Evolutionary conservation across 2,329 filamentous ascomycete genomes (phyloP).

Genomic region (Xylaria arbuscula): DNA sequence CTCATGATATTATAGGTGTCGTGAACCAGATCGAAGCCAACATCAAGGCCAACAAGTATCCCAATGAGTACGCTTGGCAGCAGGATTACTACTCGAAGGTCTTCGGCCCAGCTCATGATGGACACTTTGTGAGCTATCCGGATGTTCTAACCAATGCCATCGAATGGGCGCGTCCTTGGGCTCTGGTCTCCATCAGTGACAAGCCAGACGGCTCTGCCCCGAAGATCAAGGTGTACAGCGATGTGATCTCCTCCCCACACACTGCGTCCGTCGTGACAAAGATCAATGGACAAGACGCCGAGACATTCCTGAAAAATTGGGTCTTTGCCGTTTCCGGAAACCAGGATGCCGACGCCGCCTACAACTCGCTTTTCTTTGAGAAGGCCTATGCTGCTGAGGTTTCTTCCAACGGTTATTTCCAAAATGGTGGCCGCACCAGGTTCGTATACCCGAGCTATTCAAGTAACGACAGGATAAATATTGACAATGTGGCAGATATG

Average conservation of each 20-base stretch:
- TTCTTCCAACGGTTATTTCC: slow-evolving; percentile 53
- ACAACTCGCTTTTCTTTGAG: slow-evolving; percentile 56
- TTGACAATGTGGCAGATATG: slow-evolving; percentile 44
- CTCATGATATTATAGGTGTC: slow-evolving; percentile 53
- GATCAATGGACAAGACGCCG: slow-evolving; percentile 50
- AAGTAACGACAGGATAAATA: not conserved
- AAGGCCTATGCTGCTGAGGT: slow-evolving; percentile 48
- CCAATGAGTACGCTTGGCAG: slow-evolving; percentile 57
- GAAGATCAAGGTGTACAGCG: slow-evolving; percentile 49
- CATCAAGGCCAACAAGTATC: slow-evolving; percentile 51
- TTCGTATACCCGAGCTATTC: slow-evolving; percentile 20
- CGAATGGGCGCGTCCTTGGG: slow-evolving; percentile 50
- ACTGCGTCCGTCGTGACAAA: slow-evolving; percentile 46
- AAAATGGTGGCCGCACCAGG: slow-evolving; percentile 50
- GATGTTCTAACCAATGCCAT: slow-evolving; percentile 54
- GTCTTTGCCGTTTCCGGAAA: slow-evolving; percentile 49
- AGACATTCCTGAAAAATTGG: slow-evolving; percentile 46
- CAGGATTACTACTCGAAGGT: slow-evolving; percentile 53
- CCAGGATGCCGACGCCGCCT: slow-evolving; percentile 56
- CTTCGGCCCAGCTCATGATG: slow-evolving; percentile 55
- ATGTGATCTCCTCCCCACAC: slow-evolving; percentile 49
- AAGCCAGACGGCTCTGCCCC: slow-evolving; percentile 46
- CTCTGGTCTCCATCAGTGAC: slow-evolving; percentile 49
- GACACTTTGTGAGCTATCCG: slow-evolving; percentile 56
- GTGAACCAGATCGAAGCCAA: slow-evolving; percentile 50